Evolutionary conservation across 179 eudicot genomes (phyloP).

Genomic region (Spinacia oleracea): DNA sequence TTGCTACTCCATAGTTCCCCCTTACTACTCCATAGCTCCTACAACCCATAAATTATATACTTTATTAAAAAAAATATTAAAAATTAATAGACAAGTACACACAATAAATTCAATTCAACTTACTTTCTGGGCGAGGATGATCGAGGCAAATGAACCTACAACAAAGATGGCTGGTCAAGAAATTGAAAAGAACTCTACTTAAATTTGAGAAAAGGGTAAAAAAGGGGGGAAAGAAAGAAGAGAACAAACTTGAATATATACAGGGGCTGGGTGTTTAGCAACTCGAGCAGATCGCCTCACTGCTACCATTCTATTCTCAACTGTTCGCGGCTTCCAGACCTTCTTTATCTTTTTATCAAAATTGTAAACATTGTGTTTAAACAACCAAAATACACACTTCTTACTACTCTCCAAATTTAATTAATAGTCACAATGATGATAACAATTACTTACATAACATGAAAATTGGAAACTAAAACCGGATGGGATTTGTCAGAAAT

Average conservation of each 20-base stretch:
- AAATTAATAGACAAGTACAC: too few species aligned
- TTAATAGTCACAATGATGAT: neutral
- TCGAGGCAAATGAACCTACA: slow-evolving; percentile 27
- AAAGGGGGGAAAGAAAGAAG: slow-evolving; percentile 1
- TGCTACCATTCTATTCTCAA: slow-evolving; percentile 50
- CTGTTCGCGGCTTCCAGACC: slow-evolving; percentile 41
- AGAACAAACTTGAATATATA: slow-evolving; percentile 47
- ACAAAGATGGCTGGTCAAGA: neutral
- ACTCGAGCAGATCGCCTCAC: slow-evolving; percentile 67
- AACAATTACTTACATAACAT: too few species aligned
- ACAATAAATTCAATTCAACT: neutral
- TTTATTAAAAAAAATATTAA: neutral
- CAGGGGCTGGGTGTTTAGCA: slow-evolving; percentile 60
- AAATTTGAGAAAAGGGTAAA: neutral
- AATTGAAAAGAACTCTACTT: neutral
- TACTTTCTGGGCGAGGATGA: slow-evolving; percentile 35
- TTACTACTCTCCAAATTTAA: neutral
- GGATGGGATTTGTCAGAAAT: too few species aligned
- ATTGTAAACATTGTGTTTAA: neutral
- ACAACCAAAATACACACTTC: neutral
- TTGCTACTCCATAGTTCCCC: slow-evolving; percentile 64
- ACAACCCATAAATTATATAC: neutral
- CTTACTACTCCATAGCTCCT: slow-evolving; percentile 49
- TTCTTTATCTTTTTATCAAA: slow-evolving; percentile 24
- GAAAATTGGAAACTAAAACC: neutral